Conservation (phyloP, 202 grass and related monocot species). For the Setaria viridis region DNA sequence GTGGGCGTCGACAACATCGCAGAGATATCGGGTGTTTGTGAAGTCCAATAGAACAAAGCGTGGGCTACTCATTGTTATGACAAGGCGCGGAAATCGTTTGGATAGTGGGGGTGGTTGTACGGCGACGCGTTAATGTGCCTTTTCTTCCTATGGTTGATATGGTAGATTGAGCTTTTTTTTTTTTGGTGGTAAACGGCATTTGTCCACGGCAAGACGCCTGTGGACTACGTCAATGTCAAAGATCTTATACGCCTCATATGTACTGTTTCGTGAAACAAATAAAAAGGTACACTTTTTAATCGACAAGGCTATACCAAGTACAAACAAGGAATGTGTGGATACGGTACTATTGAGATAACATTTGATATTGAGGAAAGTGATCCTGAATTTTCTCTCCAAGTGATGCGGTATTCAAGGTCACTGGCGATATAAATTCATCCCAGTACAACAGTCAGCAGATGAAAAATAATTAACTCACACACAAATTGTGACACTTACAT, state of each 20-base stretch:
- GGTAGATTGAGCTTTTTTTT: not conserved
- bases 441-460: not conserved
- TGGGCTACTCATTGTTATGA: too few species aligned
- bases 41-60: too few species aligned
- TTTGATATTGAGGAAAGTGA: not conserved
- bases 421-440: not conserved
- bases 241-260: not conserved
- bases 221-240: not conserved
- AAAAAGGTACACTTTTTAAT: not conserved
- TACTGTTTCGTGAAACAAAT: not conserved
- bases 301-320: not conserved
- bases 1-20: too few species aligned
- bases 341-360: not conserved
- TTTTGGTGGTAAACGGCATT: not conserved
- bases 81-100: too few species aligned
- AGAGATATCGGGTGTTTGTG: too few species aligned
- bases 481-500: constrained; percentile 31
- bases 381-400: not conserved
- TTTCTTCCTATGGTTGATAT: too few species aligned
- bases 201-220: not conserved
- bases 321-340: not conserved
- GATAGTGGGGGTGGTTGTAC: too few species aligned
- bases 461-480: constrained; percentile 30
- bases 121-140: too few species aligned
- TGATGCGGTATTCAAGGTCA: not conserved